phyloP scores from a whole-genome alignment of 2,329 filamentous ascomycete genomes.

The Aspergillus sergii region DNA sequence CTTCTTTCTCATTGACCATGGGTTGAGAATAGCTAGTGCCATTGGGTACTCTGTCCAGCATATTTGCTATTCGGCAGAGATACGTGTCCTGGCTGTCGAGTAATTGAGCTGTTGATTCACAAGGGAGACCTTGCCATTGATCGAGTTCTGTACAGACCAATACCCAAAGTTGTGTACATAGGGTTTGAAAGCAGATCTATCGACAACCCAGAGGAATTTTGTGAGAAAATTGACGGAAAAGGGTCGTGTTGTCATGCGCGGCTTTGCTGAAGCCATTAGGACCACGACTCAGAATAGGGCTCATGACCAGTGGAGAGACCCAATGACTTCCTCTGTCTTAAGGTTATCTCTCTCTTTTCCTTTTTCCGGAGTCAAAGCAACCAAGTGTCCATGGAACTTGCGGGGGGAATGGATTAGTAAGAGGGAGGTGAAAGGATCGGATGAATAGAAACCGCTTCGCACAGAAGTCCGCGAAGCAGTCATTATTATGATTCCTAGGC shows the following conservation, averaged over 20 bases:
- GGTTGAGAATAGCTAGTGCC: not conserved
- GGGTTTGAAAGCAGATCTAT: not conserved
- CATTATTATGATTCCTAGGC: no score
- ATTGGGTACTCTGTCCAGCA: not conserved
- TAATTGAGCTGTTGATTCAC: not conserved
- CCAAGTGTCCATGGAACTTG: not conserved
- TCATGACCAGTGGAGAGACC: not conserved
- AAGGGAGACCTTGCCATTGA: not conserved
- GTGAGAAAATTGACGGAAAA: not conserved
- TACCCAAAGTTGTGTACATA: not conserved
- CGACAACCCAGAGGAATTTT: not conserved
- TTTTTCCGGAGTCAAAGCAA: not conserved
- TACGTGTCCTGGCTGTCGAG: not conserved
- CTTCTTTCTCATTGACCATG: constrained; percentile 3
- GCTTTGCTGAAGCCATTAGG: not conserved
- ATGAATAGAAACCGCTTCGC: not conserved
- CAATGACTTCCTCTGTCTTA: no score
- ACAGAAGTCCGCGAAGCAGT: not conserved
- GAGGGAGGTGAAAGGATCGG: not conserved
- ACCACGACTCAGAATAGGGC: not conserved
- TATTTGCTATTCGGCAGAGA: not conserved
- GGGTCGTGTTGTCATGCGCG: not conserved
- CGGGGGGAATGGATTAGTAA: not conserved
- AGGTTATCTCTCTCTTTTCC: not conserved
- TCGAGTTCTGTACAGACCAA: not conserved